Conservation (phyloP, 305 asterid genomes). For the Petunia hybrid region DNA sequence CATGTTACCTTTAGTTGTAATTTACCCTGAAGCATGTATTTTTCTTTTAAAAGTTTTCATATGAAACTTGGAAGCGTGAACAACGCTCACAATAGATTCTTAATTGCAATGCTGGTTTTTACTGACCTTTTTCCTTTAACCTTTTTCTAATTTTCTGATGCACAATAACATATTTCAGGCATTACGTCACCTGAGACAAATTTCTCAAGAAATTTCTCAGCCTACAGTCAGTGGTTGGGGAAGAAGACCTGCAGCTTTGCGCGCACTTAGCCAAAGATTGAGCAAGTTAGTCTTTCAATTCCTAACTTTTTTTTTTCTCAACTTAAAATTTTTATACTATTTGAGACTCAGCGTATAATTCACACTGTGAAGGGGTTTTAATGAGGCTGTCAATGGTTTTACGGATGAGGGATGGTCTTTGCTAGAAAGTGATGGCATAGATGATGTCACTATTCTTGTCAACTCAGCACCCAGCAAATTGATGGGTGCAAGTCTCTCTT, state of each 20-base stretch:
- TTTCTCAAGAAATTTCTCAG: slow-evolving; percentile 87
- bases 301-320: slow-evolving; percentile 2
- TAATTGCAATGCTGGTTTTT: neutral
- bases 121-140: neutral
- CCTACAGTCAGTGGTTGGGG: slow-evolving; percentile 89
- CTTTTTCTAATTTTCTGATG: neutral
- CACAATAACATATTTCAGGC: slow-evolving; percentile 58
- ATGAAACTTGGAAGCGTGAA: slow-evolving; percentile 28
- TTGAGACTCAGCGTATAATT: slow-evolving; percentile 28
- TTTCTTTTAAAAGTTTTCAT: slow-evolving; percentile 3
- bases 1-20: neutral
- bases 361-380: slow-evolving; percentile 74
- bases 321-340: slow-evolving; percentile 1
- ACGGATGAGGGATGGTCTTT: slow-evolving; percentile 95
- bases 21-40: neutral
- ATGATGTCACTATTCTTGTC: slow-evolving; percentile 87
- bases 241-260: slow-evolving; percentile 92
- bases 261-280: slow-evolving; percentile 91
- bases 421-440: slow-evolving; percentile 86
- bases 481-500: slow-evolving; percentile 71
- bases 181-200: slow-evolving; percentile 89
- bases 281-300: slow-evolving; percentile 61
- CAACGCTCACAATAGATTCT: neutral
- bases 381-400: slow-evolving; percentile 96
- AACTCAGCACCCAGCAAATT: slow-evolving; percentile 80